Evolutionary conservation across 805 yeast genomes (phyloP), one percentile per base, ranked within the genome.

Genomic region (Myxozyma neglecta): DNA sequence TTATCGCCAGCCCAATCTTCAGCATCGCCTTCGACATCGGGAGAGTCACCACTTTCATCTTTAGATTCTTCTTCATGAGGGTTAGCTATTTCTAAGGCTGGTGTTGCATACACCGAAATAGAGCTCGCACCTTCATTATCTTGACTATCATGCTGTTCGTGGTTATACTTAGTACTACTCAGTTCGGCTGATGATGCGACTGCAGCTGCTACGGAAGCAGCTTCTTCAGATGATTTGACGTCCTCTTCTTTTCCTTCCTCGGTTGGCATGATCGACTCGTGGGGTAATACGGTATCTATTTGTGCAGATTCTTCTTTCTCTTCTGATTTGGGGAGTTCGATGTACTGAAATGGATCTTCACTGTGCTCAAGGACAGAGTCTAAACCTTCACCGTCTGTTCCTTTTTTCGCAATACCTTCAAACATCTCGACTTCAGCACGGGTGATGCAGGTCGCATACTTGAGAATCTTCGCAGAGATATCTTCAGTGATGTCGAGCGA

Each of bases 341-440:
- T 44, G 42, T 54, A 54, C 37, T 44, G 52, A 69, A 85, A 85
- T 0, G 88, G 88, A 71, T 88, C 94, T 0, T 88, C 87, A 43
- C 89, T 84, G 39, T 81, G 77, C 1, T 83, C 77, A 29, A 88
- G 76, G 56, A 88, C 75, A 32, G 82, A 85, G 70, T 90, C 96
- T 39, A 90, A 75, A 0, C 96, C 96, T 34, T 93, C 94, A 13
- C 96, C 96, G 3, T 87, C 81, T 89, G 91, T 86, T 4, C 96
- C 94, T 70, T 90, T 90, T 59, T 84, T 79, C 0, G 96, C 96
- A 24, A 90, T 84, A 34, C 88, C 86, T 69, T 89, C 96, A 68
- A 83, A 85, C 18, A 90, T 84, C 69, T 89, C 94, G 16, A 90
- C 84, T 71, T 90, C 93, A 1, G 94, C 92, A 53, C 90, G 77